Base-by-base conservation (phyloP, 306 rosid genomes). In the Begonia peltatifolia region DNA sequence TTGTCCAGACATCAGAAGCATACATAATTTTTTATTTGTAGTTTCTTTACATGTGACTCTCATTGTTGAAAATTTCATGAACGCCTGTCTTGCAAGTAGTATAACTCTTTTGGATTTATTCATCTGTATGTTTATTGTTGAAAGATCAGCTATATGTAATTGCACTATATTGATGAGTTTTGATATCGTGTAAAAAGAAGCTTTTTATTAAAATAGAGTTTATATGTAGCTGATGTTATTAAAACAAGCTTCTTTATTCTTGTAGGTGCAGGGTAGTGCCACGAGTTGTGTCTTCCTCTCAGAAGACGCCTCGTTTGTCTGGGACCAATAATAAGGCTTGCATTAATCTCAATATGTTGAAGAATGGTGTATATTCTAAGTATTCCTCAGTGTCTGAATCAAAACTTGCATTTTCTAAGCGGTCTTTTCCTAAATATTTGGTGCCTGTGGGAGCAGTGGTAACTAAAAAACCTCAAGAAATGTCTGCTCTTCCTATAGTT, bases 391-490 rank as follows among this genome's bases (percentile, higher is more conserved):
- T 76, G 66, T 63, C 71, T 53, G 84, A 69, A 61, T 56, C 68
- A 48, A 83, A 71, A 42, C 60, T 84, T 15, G 55, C 68, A 52
- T 62, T 80, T 63, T 65, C 86, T 47, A 76, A 79, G 73, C 60
- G 63, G 54, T 76, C 84, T 60, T 63, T 62, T 22, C 63, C 61
- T 41, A 76, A 76, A 68, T 66, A 55, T 74, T 68, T 71, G 64
- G 63, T 67, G 52, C 92, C 92, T 14, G 46, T 75, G 58, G 75
- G 76, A 55, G 94, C 92, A 48, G 53, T 79, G 62, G 88, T 76
- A 60, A 68, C 83, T 50, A 59, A 83, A 52, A 73, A 81, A 11
- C 53, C 71, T 52, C 77, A 64, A 65, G 71, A 71, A 56, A 60
- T 63, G 52, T 50, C 87, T 7, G 65, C 71, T 61, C 50, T 72